Conservation (phyloP, 1,139 yeast genomes). For the Yueomyces sp. region DNA sequence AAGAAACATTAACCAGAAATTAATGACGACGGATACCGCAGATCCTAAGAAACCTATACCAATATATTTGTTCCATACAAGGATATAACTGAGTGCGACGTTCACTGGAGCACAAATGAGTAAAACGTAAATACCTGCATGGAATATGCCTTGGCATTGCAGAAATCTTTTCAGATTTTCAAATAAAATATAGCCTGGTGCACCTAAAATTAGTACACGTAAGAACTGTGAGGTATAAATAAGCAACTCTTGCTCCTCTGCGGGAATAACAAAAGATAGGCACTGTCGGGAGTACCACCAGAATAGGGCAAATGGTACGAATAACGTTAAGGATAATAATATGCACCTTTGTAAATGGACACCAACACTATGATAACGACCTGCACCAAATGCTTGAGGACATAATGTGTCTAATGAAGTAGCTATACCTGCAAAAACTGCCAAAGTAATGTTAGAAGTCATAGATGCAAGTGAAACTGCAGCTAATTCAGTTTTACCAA, state of each 20-base stretch:
- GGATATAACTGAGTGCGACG: constrained; percentile 53
- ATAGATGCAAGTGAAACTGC: constrained; percentile 80
- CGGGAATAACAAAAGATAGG: constrained; percentile 36
- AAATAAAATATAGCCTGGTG: constrained; percentile 75
- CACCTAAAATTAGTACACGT: constrained; percentile 56
- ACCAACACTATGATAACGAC: constrained; percentile 48
- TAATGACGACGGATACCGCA: constrained; percentile 57
- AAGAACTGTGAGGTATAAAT: constrained; percentile 51
- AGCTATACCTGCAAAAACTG: constrained; percentile 77
- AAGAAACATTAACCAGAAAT: constrained; percentile 57
- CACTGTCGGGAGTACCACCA: constrained; percentile 58
- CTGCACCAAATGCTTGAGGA: constrained; percentile 73
- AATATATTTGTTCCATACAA: constrained; percentile 57
- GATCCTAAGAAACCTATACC: constrained; percentile 64
- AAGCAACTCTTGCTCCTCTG: constrained; percentile 38
- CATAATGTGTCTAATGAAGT: constrained; percentile 81
- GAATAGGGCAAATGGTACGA: constrained; percentile 46
- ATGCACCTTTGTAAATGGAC: constrained; percentile 52
- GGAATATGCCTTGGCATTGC: constrained; percentile 88
- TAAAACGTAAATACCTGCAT: constrained; percentile 74
- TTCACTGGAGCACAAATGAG: constrained; percentile 73
- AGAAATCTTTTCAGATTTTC: constrained; percentile 73
- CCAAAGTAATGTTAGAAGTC: constrained; percentile 78
- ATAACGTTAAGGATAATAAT: constrained; percentile 41
- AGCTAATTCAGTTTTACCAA: constrained; percentile 60